phyloP scores from a whole-genome alignment of 805 yeast species.

The Candida parachauliodes region DNA sequence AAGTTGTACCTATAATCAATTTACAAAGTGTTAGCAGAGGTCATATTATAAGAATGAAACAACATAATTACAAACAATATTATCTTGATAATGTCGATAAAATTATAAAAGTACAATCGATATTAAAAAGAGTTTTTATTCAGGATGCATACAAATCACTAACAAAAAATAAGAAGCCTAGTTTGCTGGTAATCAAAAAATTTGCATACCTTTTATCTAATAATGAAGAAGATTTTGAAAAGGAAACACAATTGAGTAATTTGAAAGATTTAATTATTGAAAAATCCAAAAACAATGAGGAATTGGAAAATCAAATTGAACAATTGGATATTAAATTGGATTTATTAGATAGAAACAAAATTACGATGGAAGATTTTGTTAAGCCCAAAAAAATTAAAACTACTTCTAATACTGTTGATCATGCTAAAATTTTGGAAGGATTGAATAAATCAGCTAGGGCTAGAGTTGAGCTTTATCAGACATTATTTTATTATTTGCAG shows the following conservation, averaged over 20 bases:
- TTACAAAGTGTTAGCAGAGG: conserved; percentile 62
- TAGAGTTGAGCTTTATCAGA: conserved; percentile 67
- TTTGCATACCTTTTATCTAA: conserved; percentile 76
- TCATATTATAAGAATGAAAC: conserved; percentile 30
- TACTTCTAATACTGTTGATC: conserved; percentile 15
- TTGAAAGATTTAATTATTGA: conserved; percentile 66
- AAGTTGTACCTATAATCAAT: conserved; percentile 32
- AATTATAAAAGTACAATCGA: conserved; percentile 71
- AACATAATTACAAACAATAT: conserved; percentile 34
- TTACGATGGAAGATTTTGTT: conserved; percentile 70
- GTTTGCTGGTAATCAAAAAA: conserved; percentile 67
- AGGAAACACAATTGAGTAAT: conserved; percentile 66
- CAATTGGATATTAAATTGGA: conserved; percentile 77
- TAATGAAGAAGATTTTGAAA: conserved; percentile 68
- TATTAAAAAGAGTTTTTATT: conserved; percentile 62
- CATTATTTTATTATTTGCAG: conserved; percentile 76
- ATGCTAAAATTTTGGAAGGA: conserved; percentile 23
- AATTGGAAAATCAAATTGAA: conserved; percentile 68
- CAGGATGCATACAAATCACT: conserved; percentile 72
- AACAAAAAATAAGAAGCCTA: conserved; percentile 69
- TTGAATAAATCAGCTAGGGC: conserved; percentile 42
- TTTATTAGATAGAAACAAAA: conserved; percentile 72
- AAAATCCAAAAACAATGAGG: conserved; percentile 66
- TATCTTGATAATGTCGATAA: conserved; percentile 55
- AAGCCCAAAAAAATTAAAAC: conserved; percentile 33